Base-by-base conservation (phyloP, 441 rosid genomes). In the Pelargonium fulgidum region DNA sequence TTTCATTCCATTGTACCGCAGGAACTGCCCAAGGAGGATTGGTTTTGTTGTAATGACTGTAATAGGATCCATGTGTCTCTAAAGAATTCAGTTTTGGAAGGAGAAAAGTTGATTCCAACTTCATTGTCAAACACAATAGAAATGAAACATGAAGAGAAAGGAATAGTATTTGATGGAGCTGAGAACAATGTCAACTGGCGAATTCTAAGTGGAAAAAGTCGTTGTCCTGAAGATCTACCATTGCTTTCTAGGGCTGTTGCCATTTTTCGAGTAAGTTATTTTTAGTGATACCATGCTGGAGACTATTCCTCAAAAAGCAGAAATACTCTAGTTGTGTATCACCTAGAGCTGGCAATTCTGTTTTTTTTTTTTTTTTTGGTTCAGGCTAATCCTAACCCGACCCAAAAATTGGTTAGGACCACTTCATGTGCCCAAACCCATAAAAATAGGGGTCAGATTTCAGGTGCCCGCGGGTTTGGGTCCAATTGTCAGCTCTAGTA, bases 11-110 rank as follows among this genome's bases (percentile, higher is more conserved):
- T 50, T 3, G 4, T 64, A 5, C 68, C 16, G n/a, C 87, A 94
- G 99, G 97, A 85, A 81, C 78, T 94, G 73, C 99, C 98, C 20
- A 72, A 78, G 75, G 89, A 80, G 62, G 85, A 87, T 70, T 94
- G 99, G 99, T 92, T 90, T 74, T 94, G 99, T 73, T 85, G 89
- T 67, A 77, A 75, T 79, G 94, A 86, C 72, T 94, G 99, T 82
- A 77, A 78, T 44, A 82, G 78, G 75, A 92, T 90, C 72, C 83
- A 87, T 76, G 73, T 48, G 54, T 81, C 82, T 74, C 72, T 92
- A 44, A 86, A 85, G 79, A 81, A 71, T 76, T 78, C 78, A 72
- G 89, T 92, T 81, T 81, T 86, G 42, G 75, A 71, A 72, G 92
- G 88, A 50, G 76, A 81, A 36, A 87, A 89, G 79, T 82, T 62